phyloP scores from a whole-genome alignment of 257 asterid species.

The Gynochthodes officinalis region DNA sequence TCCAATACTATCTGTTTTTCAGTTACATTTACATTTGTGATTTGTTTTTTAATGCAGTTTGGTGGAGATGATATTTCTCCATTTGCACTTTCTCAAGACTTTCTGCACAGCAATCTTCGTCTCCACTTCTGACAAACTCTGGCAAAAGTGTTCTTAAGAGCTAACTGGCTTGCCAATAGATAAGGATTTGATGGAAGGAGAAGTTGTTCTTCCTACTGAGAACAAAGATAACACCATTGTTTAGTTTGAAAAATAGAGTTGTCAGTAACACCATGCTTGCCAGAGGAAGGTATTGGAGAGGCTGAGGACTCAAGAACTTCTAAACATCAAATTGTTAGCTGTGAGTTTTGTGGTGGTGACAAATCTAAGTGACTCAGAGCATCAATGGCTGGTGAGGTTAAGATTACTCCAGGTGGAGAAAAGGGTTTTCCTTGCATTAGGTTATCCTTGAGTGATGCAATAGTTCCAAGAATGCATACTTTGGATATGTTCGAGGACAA shows the following conservation, averaged over 20 bases:
- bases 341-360: conserved; percentile 46
- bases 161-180: conserved; percentile 71
- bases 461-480: conserved; percentile 47
- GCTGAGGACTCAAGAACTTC: conserved; percentile 72
- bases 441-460: conserved; percentile 52
- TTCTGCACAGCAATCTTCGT: conserved; percentile 58
- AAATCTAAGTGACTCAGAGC: conserved; percentile 49
- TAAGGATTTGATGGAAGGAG: conserved; percentile 64
- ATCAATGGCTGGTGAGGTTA: conserved; percentile 62
- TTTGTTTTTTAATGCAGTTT: conserved; percentile 49
- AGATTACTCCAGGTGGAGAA: conserved; percentile 68
- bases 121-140: conserved; percentile 66
- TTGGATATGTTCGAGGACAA: conserved; percentile 47
- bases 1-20: conserved; percentile 13
- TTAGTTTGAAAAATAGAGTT: conserved; percentile 63
- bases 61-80: conserved; percentile 68
- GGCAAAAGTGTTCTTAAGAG: conserved; percentile 71
- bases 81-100: conserved; percentile 74
- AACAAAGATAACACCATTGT: no score
- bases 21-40: neutral
- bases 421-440: conserved; percentile 94
- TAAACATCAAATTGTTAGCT: conserved; percentile 51
- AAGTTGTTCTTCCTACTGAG: conserved; percentile 63
- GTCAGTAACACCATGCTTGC: conserved; percentile 62
- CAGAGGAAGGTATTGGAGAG: conserved; percentile 90